Base-by-base conservation (phyloP, 306 rosid species). In the Inga leiocalycina region DNA sequence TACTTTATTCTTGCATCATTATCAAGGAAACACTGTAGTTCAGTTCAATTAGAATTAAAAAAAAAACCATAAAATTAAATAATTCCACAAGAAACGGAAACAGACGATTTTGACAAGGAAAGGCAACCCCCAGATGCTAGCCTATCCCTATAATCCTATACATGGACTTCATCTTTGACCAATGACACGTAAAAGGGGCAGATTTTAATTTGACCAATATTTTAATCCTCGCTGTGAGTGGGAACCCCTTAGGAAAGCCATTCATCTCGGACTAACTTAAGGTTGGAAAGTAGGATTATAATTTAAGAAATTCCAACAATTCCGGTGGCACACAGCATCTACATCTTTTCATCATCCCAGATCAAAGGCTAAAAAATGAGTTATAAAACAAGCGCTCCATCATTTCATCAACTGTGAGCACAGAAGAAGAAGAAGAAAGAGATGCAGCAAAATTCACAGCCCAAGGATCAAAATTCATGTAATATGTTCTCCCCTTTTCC, bases 321-420 rank as follows among this genome's bases (percentile, higher is more conserved):
- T 46, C 39, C 35, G 15, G 75, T n/a, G 10, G n/a, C 54, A 44
- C 54, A 43, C 56, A 79, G 37, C 41, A 41, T 49, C 45, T 49
- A 49, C 45, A 74, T 74, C 65, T 34, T 46, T 14, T 70, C 70
- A 54, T 44, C 45, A 52, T 9, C 34, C 77, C 44, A 56, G 73
- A 61, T 77, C 59, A 62, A 24, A 72, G 76, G 59, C 76, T 13
- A 72, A 72, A 72, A 59, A 72, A 72, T 45, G 22, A 72, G 17
- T 14, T 5, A 45, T 22, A 56, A 6, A 20, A 43, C 54, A 68
- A 79, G 7, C 22, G 34, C 35, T 44, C 22, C 54, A 71, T 43
- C 37, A n/a, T 52, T 39, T 79, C 66, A 49, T 39, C 30, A 15
- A 6, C 30, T 17, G 6, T 9, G 70, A 79, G 48, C 13, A 17